Percentiles rank a stretch among this genome's conserved stretches.
These are phyloP conservation scores for Tulasnella sp. DNA, from an alignment of 768 basidiomycete genomes.

Conservation along the genomic window DNA sequence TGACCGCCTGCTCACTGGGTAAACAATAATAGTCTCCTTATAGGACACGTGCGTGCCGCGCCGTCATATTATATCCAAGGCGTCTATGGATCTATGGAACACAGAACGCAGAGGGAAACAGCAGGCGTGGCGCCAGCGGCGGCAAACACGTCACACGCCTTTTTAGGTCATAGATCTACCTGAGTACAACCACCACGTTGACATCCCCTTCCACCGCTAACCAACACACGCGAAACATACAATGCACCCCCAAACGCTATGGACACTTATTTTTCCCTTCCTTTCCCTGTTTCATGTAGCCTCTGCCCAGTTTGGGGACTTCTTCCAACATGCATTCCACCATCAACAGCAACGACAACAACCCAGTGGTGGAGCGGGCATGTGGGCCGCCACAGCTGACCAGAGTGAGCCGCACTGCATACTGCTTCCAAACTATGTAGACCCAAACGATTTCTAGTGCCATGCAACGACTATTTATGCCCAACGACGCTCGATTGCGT, in stretches of 20 bases:
- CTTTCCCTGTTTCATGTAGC: neutral
- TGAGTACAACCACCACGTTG: no score
- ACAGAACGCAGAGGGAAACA: no score
- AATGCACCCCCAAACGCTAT: neutral
- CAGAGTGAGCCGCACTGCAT: neutral
- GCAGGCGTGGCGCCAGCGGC: no score
- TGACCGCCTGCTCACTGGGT: no score
- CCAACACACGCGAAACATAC: neutral
- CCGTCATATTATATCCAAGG: no score
- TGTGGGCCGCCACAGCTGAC: slow-evolving; percentile 13
- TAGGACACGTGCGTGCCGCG: no score
- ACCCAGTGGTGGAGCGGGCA: neutral
- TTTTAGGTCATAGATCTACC: no score
- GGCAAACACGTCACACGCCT: no score
- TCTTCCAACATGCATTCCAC: slow-evolving; percentile 5
- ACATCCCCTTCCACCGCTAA: no score
- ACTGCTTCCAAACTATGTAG: neutral
- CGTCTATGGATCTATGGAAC: no score
- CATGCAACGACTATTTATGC: slow-evolving; percentile 13
- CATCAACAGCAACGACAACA: slow-evolving; percentile 3
- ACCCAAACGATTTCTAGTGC: neutral
- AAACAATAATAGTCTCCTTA: no score
- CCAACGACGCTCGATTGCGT: slow-evolving; percentile 18
- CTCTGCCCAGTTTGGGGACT: slow-evolving; percentile 14
- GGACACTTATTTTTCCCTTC: neutral